Evolutionary conservation across 331 rosid species (phyloP).

Genomic region (Quercus tomentella): DNA sequence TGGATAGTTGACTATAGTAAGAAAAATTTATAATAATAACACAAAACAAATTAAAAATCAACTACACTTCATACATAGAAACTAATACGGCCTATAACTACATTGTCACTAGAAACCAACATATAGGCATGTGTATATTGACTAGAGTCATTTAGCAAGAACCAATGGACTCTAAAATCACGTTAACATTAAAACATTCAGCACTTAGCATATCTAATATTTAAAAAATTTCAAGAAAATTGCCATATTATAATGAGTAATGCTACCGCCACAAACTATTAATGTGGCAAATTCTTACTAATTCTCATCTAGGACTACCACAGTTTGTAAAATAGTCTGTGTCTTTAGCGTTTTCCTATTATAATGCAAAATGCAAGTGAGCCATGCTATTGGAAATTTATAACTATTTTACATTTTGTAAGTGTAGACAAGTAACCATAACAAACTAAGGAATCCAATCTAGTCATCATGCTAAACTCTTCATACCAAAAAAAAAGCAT

Average conservation of each 20-base stretch:
- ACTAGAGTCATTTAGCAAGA: neutral
- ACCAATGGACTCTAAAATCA: neutral
- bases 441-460: neutral
- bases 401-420: neutral
- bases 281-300: too few relatives aligned
- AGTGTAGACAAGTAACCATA: neutral
- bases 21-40: neutral
- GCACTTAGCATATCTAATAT: neutral
- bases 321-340: too few relatives aligned
- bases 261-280: too few relatives aligned
- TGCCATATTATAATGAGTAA: neutral
- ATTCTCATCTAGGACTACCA: too few relatives aligned
- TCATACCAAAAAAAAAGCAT: neutral
- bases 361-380: neutral
- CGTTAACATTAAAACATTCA: neutral
- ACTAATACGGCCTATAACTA: neutral
- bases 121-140: too few relatives aligned
- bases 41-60: neutral
- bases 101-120: too few relatives aligned
- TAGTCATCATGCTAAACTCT: neutral
- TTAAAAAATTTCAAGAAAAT: neutral
- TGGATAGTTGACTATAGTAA: conserved; percentile 14
- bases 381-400: neutral
- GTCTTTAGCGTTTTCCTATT: neutral
- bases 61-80: neutral